Evolutionary conservation across 495 filamentous ascomycete genomes (phyloP), one percentile per base, ranked within the genome.

Genomic region (Aspergillus sclerotioniger): DNA sequence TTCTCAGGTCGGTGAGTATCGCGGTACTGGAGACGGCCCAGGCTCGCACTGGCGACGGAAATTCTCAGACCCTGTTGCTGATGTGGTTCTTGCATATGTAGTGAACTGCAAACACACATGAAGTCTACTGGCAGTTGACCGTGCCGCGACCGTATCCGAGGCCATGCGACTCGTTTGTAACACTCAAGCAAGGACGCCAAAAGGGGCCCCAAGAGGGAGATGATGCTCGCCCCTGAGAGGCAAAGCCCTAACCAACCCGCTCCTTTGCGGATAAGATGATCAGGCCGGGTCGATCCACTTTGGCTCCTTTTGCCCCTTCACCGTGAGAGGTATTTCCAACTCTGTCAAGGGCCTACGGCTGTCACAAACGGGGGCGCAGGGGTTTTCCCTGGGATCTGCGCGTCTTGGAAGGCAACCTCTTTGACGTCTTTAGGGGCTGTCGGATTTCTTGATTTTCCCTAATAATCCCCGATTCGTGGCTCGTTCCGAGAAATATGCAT

Each of bases 391-490:
- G 47, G 21, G 28, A 31, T 21, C 15, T 21, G 17, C 8, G 0
- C 45, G 20, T 44, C 53, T 19, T 46, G 10, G n/a, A 35, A 29
- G 28, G 37, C 35, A 35, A 19, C 32, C 51, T 53, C 21, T 10
- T 41, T 53, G 20, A 45, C 48, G 3, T n/a, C 12, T 28, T 31
- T 50, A 52, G 47, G 35, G 25, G 21, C 43, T 9, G n/a, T 53
- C 56, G 32, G 20, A 12, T 20, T 45, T 56, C 51, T 44, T 54
- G 32, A 59, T 54, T 48, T 28, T 44, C 50, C 52, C 50, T 57
- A 37, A 39, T 61, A 61, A 62, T 63, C 54, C 56, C 58, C 61
- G 52, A 67, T 63, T 63, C 56, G 61, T 63, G 58, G 61, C 56
- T 51, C 29, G 50, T 57, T 63, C 61, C 58, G 60, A 57, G 48